phyloP scores from a whole-genome alignment of 139 green algal genomes.

The Parachlorella kessleri region DNA sequence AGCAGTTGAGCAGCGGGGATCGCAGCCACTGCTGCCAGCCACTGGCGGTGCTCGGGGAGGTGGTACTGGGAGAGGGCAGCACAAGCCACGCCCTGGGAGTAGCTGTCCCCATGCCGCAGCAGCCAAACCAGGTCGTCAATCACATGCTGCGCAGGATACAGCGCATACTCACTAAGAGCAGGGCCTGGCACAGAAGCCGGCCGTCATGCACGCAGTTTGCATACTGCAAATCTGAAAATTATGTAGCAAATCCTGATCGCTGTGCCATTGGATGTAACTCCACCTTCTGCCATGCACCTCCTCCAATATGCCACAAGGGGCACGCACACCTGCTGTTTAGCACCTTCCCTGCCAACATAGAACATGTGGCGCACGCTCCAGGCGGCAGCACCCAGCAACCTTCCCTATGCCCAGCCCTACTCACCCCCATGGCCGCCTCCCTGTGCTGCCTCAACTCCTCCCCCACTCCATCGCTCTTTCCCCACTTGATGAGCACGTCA shows the following conservation, averaged over 20 bases:
- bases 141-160: neutral
- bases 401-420: neutral
- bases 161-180: neutral
- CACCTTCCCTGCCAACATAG: too few species aligned
- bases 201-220: too few species aligned
- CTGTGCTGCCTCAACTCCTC: neutral
- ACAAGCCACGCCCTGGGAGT: constrained; percentile 22
- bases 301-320: too few species aligned
- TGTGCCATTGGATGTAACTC: too few species aligned
- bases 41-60: neutral
- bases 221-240: too few species aligned
- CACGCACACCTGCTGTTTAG: too few species aligned
- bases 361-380: too few species aligned
- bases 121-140: constrained; percentile 30
- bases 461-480: neutral
- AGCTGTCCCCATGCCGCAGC: constrained; percentile 24
- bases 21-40: constrained; percentile 5
- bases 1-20: constrained; percentile 11
- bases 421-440: constrained; percentile 8
- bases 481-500: constrained; percentile 21
- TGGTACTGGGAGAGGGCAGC: constrained; percentile 21
- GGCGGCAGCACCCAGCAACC: too few species aligned
- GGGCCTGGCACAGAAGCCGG: too few species aligned
- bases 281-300: too few species aligned
- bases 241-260: too few species aligned